Conservation (phyloP, 768 basidiomycete genomes). For the Calocybe cyanea region DNA sequence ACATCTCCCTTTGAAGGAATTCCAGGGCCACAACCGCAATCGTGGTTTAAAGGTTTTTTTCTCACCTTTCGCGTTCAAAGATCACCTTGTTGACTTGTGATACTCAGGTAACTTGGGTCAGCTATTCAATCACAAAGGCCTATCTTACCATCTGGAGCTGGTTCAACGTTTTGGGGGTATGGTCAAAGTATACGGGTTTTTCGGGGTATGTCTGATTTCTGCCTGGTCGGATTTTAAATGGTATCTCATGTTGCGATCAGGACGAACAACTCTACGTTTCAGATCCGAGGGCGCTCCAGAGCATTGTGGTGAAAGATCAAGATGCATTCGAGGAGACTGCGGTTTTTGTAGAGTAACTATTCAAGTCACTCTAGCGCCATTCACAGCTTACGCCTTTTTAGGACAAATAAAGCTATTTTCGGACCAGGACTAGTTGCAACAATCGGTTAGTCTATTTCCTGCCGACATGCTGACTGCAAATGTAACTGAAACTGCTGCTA, state of each 20-base stretch:
- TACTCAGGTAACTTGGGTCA: conserved; percentile 37
- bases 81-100: not conserved
- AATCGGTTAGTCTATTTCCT: conserved; percentile 21
- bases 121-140: conserved; percentile 39
- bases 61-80: not conserved
- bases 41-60: conserved; percentile 30
- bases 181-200: conserved; percentile 42
- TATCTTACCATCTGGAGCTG: conserved; percentile 36
- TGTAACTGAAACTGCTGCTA: not conserved
- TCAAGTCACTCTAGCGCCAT: not conserved
- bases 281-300: conserved; percentile 46
- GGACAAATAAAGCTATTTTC: conserved; percentile 42
- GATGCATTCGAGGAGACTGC: conserved; percentile 43
- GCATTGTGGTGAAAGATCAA: conserved; percentile 45
- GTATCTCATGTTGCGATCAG: conserved; percentile 19
- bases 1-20: conserved; percentile 23
- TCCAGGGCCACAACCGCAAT: conserved; percentile 29
- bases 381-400: conserved; percentile 12
- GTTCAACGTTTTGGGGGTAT: conserved; percentile 39
- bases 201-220: conserved; percentile 32
- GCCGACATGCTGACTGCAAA: not conserved
- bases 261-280: conserved; percentile 47
- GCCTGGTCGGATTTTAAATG: not conserved
- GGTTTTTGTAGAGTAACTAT: conserved; percentile 39
- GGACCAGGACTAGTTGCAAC: conserved; percentile 44